phyloP scores from a whole-genome alignment of 2,329 filamentous ascomycete genomes.

The Xylaria sp. region DNA sequence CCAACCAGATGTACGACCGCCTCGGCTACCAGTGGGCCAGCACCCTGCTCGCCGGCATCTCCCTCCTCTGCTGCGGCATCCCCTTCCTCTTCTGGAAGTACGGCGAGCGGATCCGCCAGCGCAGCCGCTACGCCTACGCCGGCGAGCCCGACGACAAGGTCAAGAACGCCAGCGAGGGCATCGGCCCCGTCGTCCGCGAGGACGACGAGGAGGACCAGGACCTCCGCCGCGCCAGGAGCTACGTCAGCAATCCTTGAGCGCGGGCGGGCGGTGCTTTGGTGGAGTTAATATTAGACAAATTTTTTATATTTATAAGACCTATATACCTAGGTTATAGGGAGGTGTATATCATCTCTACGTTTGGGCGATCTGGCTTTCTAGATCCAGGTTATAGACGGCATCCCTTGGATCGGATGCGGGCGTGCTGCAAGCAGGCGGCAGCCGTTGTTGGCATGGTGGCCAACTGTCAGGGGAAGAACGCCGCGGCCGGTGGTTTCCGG shows the following conservation, averaged over 20 bases:
- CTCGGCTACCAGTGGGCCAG: constrained; percentile 78
- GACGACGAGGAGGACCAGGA: constrained; percentile 44
- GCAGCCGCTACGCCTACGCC: constrained; percentile 74
- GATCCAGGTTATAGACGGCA: background rate
- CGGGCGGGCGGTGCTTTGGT: background rate
- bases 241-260: constrained; percentile 49
- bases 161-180: constrained; percentile 40
- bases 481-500: background rate
- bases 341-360: background rate
- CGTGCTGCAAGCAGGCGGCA: background rate
- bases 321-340: background rate
- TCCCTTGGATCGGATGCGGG: background rate
- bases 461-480: background rate
- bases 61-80: constrained; percentile 77
- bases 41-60: constrained; percentile 72
- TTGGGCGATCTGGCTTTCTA: no score
- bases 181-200: constrained; percentile 31
- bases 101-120: constrained; percentile 69
- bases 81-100: constrained; percentile 82
- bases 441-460: background rate
- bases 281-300: background rate
- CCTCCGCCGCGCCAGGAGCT: constrained; percentile 47
- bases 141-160: constrained; percentile 50
- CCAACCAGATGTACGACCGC: constrained; percentile 75
- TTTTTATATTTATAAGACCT: background rate